Percentiles rank a stretch among this genome's conserved stretches.
Conservation (phyloP, 108 stramenopile genomes). For the Poteriospumella lacustris region DNA sequence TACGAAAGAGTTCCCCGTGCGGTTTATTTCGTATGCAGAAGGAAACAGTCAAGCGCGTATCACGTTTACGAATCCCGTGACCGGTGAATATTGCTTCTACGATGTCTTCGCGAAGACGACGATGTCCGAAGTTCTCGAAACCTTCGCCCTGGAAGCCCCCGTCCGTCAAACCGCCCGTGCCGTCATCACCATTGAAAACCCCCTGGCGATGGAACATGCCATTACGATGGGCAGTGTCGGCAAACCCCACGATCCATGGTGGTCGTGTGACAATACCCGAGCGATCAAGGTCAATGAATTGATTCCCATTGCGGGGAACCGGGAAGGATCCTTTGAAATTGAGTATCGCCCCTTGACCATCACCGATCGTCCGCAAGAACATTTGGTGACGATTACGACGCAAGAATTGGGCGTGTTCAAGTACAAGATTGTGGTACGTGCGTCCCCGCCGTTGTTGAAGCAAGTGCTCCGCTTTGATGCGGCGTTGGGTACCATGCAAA, state of each 20-base stretch:
- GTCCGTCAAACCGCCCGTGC: conserved; percentile 50
- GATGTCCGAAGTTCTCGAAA: conserved; percentile 38
- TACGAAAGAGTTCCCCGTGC: conserved; percentile 49
- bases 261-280: conserved; percentile 39
- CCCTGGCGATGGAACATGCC: conserved; percentile 32
- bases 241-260: conserved; percentile 36
- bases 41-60: conserved; percentile 42
- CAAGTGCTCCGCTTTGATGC: conserved; percentile 46
- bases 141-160: conserved; percentile 47
- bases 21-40: conserved; percentile 52
- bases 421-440: conserved; percentile 46
- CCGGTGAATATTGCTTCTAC: conserved; percentile 57
- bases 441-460: conserved; percentile 40
- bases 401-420: conserved; percentile 55
- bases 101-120: conserved; percentile 35
- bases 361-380: conserved; percentile 31
- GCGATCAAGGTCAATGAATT: conserved; percentile 41
- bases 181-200: conserved; percentile 56
- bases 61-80: conserved; percentile 54
- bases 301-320: conserved; percentile 41
- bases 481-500: conserved; percentile 47
- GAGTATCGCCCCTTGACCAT: conserved; percentile 55
- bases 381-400: conserved; percentile 40
- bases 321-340: conserved; percentile 58
- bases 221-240: conserved; percentile 35